Evolutionary conservation across 441 rosid genomes (phyloP).

Genomic region (Dalechampia spathulata): DNA sequence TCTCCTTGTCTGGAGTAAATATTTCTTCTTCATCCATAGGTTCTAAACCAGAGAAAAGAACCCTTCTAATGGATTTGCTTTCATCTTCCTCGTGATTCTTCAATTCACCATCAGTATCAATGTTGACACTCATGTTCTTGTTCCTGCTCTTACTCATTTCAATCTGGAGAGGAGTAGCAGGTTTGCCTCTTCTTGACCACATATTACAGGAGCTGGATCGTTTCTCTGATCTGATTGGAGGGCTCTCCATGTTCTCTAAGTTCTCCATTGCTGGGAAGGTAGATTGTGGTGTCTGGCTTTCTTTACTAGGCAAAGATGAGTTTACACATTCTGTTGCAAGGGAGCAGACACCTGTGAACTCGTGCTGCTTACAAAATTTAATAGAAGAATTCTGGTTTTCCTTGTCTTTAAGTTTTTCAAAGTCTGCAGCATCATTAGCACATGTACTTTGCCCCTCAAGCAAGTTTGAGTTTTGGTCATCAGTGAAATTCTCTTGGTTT

Average conservation of each 20-base stretch:
- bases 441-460: constrained; percentile 11
- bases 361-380: constrained; percentile 17
- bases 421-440: constrained; percentile 5
- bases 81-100: constrained; percentile 20
- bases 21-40: constrained; percentile 48
- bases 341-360: constrained; percentile 14
- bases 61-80: constrained; percentile 21
- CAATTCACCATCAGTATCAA: constrained; percentile 24
- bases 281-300: constrained; percentile 32
- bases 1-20: constrained; percentile 74
- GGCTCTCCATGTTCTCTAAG: constrained; percentile 27
- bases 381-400: constrained; percentile 17
- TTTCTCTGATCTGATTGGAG: constrained; percentile 23
- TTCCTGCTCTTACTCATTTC: constrained; percentile 42
- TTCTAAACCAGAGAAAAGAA: constrained; percentile 28
- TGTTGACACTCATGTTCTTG: constrained; percentile 22
- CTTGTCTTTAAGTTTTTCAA: constrained; percentile 16
- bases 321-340: constrained; percentile 26
- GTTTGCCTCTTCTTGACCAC: constrained; percentile 81
- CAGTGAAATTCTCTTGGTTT: constrained; percentile 15
- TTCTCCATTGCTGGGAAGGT: constrained; percentile 23
- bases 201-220: constrained; percentile 32
- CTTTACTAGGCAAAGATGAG: constrained; percentile 27
- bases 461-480: constrained; percentile 15
- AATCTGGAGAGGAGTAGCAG: constrained; percentile 44